phyloP scores from a whole-genome alignment of 306 rosid genomes.

The Prunus davidiana region DNA sequence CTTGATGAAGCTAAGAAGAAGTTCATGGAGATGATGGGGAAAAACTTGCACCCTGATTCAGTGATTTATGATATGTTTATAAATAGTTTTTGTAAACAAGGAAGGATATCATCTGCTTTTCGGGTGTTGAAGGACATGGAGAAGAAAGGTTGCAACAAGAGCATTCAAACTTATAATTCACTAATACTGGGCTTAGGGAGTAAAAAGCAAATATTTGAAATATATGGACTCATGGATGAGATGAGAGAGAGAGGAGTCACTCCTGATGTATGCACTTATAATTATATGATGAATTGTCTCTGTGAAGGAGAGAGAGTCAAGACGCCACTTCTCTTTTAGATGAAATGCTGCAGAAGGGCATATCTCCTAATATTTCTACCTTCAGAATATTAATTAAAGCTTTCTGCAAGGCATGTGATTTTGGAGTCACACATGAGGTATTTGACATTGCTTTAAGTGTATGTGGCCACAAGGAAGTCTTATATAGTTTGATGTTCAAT shows the following conservation, averaged over 20 bases:
- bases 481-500: constrained; percentile 81
- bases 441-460: constrained; percentile 58
- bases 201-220: constrained; percentile 78
- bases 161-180: constrained; percentile 85
- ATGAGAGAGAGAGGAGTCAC: constrained; percentile 77
- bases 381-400: constrained; percentile 73
- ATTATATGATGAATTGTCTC: constrained; percentile 65
- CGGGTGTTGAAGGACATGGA: constrained; percentile 94
- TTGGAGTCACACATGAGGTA: constrained; percentile 56
- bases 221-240: constrained; percentile 88
- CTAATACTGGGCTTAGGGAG: constrained; percentile 71
- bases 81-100: constrained; percentile 66
- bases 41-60: constrained; percentile 71
- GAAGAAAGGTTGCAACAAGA: constrained; percentile 88
- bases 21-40: constrained; percentile 78
- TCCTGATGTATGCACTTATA: constrained; percentile 72
- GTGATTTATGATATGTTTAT: constrained; percentile 64
- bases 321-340: constrained; percentile 83
- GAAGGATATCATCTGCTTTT: constrained; percentile 84
- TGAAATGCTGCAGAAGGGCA: constrained; percentile 83
- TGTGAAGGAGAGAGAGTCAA: constrained; percentile 67
- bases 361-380: constrained; percentile 71
- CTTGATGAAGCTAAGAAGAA: constrained; percentile 85
- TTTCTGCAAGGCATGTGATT: constrained; percentile 63
- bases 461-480: constrained; percentile 75